Percentiles rank a stretch among this genome's conserved stretches.
These are phyloP conservation scores for Lipomyces sp. DNA, from an alignment of 805 yeast genomes.

Conservation along the genomic window DNA sequence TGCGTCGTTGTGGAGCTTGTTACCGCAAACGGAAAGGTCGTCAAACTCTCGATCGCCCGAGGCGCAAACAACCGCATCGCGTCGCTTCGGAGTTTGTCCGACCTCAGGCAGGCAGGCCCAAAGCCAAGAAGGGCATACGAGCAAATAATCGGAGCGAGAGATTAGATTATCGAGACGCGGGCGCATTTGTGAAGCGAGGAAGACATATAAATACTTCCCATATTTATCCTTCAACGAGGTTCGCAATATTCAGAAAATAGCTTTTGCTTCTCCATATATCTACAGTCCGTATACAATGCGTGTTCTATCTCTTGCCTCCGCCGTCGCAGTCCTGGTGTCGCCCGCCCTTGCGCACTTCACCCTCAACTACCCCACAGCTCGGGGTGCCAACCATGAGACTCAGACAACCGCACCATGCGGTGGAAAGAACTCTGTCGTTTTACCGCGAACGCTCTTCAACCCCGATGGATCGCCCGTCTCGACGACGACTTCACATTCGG, in stretches of 20 bases:
- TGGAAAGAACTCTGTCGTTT: slow-evolving; percentile 22
- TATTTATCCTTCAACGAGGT: no score
- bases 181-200: no score
- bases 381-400: slow-evolving; percentile 33
- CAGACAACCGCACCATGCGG: slow-evolving; percentile 34
- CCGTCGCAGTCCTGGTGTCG: slow-evolving; percentile 20
- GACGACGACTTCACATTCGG: slow-evolving; percentile 28
- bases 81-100: no score
- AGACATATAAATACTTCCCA: no score
- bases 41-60: no score
- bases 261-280: neutral
- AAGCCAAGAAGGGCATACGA: no score
- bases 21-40: no score
- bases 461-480: slow-evolving; percentile 31
- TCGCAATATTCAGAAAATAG: neutral
- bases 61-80: no score
- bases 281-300: slow-evolving; percentile 15
- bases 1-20: no score
- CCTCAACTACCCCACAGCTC: slow-evolving; percentile 30
- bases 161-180: no score
- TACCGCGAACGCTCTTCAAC: slow-evolving; percentile 27
- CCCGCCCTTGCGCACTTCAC: slow-evolving; percentile 34
- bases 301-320: slow-evolving; percentile 13
- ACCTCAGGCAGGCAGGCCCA: no score
- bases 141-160: no score